phyloP scores from a whole-genome alignment of 257 asterid genomes.

The Fraxinus cuspidata region DNA sequence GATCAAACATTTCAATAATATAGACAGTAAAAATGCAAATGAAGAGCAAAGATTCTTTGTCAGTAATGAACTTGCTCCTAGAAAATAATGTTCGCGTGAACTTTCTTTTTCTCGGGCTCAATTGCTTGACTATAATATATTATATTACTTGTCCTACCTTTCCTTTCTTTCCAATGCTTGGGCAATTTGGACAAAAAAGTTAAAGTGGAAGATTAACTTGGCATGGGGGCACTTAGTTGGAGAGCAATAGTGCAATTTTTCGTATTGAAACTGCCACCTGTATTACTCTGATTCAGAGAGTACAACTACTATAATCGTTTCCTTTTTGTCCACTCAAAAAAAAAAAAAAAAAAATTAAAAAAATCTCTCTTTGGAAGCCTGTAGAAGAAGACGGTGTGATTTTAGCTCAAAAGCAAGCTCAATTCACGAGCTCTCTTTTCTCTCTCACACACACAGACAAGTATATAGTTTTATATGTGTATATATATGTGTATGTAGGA shows the following conservation, averaged over 20 bases:
- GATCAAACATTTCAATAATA: too few relatives aligned
- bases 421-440: slow-evolving; percentile 51
- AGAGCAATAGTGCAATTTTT: background rate
- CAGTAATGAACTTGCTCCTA: too few relatives aligned
- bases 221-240: background rate
- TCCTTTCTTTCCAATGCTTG: too few relatives aligned
- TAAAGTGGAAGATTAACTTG: background rate
- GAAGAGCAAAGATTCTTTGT: too few relatives aligned
- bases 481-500: background rate
- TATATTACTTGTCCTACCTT: too few relatives aligned
- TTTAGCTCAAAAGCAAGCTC: slow-evolving; percentile 31
- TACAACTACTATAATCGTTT: slow-evolving; percentile 11
- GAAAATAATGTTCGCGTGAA: too few relatives aligned
- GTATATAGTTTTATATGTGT: background rate
- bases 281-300: slow-evolving; percentile 6
- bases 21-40: too few relatives aligned
- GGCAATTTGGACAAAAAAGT: too few relatives aligned
- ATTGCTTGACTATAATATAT: too few relatives aligned
- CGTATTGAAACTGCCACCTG: slow-evolving; percentile 12
- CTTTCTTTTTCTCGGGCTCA: too few relatives aligned
- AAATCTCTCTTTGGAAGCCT: slow-evolving; percentile 26
- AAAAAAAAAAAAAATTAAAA: background rate
- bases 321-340: slow-evolving; percentile 2
- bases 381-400: slow-evolving; percentile 22
- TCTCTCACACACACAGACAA: background rate